Percentiles rank a stretch among this genome's conserved stretches.
Conservation (phyloP, 2,329 filamentous ascomycete genomes). For the Elsinoe perseae region DNA sequence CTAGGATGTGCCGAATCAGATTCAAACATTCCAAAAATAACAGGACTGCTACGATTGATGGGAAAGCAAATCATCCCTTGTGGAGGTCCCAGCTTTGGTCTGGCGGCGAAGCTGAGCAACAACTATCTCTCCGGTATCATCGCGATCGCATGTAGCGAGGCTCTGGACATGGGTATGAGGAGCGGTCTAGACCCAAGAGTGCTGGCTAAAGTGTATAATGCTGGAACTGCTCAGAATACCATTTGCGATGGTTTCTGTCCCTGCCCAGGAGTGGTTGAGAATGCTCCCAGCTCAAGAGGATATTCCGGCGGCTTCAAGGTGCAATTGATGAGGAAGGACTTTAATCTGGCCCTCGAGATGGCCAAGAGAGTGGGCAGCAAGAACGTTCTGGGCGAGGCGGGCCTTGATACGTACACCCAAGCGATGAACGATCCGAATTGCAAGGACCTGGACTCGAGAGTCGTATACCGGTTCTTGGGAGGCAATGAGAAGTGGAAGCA, state of each 20-base stretch:
- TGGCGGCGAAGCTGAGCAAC: constrained; percentile 54
- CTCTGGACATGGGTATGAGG: constrained; percentile 53
- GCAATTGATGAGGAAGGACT: constrained; percentile 54
- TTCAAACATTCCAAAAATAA: constrained; percentile 38
- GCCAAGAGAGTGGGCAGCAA: constrained; percentile 46
- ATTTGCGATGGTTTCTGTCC: constrained; percentile 47
- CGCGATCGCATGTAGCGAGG: constrained; percentile 51
- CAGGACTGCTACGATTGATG: constrained; percentile 44
- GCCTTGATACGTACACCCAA: constrained; percentile 45
- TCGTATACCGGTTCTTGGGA: constrained; percentile 51
- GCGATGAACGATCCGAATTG: constrained; percentile 46
- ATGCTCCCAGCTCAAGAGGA: constrained; percentile 42
- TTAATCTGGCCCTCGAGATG: constrained; percentile 48
- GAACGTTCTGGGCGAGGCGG: constrained; percentile 44
- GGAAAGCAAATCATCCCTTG: constrained; percentile 49
- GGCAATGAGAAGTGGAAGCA: constrained; percentile 45
- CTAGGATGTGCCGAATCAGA: constrained; percentile 43
- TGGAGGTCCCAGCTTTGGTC: constrained; percentile 48
- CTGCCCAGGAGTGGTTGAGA: constrained; percentile 43
- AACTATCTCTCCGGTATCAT: constrained; percentile 55
- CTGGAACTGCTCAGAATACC: constrained; percentile 45
- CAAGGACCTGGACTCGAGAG: constrained; percentile 49
- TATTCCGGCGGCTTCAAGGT: constrained; percentile 52
- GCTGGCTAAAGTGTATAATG: constrained; percentile 45
- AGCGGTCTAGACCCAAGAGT: constrained; percentile 49